Percentiles rank a stretch among this genome's conserved stretches.
phyloP scores from a whole-genome alignment of 1,139 yeast genomes.

The Scheffersomyces parashehatae region DNA sequence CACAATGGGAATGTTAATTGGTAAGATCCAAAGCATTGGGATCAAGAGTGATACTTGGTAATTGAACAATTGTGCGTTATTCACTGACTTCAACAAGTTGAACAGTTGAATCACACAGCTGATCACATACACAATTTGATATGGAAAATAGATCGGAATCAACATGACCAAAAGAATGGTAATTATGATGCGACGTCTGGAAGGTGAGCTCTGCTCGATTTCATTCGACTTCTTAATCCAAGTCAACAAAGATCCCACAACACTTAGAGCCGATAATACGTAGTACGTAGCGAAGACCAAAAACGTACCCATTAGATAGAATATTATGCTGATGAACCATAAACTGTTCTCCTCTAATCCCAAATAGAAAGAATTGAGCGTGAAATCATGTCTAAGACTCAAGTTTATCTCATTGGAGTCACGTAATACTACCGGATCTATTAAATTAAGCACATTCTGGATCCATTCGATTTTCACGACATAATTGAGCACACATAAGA shows the following conservation, averaged over 20 bases:
- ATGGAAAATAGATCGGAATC: conserved; percentile 70
- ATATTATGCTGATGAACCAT: conserved; percentile 60
- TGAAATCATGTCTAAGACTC: conserved; percentile 23
- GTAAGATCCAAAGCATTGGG: conserved; percentile 66
- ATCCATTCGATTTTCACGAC: conserved; percentile 22
- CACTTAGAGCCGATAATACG: conserved; percentile 6
- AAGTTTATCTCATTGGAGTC: conserved; percentile 36
- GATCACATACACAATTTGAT: conserved; percentile 71
- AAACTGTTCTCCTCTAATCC: conserved; percentile 64
- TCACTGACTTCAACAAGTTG: conserved; percentile 36
- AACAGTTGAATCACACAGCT: conserved; percentile 54
- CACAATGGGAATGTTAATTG: conserved; percentile 67
- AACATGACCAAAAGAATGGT: conserved; percentile 33
- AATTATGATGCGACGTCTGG: conserved; percentile 30
- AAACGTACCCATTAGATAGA: conserved; percentile 48
- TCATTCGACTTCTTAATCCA: conserved; percentile 13
- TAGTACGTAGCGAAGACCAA: conserved; percentile 16
- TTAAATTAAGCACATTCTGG: conserved; percentile 26
- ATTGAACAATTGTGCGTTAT: conserved; percentile 32
- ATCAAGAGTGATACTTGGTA: conserved; percentile 57
- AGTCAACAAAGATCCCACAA: conserved; percentile 39
- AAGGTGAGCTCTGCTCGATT: neutral
- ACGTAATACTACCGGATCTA: conserved; percentile 59
- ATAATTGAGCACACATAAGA: conserved; percentile 39
- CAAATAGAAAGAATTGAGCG: conserved; percentile 49